A percentile compares a stretch with the other conserved stretches of the same genome.
phyloP scores from a whole-genome alignment of 2,329 filamentous ascomycete species.

The Tolypocladium sp. region DNA sequence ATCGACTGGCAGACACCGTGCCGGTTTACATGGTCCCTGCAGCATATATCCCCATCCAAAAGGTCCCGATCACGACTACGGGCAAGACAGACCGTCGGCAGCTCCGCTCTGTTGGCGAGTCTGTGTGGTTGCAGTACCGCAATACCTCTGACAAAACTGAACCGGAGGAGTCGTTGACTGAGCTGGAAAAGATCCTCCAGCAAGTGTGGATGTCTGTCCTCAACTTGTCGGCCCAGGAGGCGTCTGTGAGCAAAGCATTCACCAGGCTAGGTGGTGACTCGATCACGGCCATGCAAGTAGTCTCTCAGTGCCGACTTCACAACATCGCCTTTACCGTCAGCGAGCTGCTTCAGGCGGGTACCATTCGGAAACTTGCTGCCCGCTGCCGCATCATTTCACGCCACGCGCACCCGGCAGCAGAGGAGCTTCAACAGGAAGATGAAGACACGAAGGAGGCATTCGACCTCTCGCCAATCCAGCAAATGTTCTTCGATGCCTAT shows the following conservation, averaged over 20 bases:
- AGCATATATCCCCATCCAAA: conserved; percentile 5
- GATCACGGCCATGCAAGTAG: conserved; percentile 31
- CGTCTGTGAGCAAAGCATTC: conserved; percentile 23
- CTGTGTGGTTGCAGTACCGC: background rate
- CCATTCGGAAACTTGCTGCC: conserved; percentile 15
- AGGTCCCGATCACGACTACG: conserved; percentile 5
- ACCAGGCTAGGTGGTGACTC: conserved; percentile 33
- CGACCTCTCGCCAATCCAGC: conserved; percentile 32
- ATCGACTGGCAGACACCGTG: conserved; percentile 3
- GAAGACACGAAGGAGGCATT: conserved; percentile 21
- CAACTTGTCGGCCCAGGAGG: conserved; percentile 18
- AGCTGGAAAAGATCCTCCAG: conserved; percentile 2
- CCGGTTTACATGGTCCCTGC: conserved; percentile 10
- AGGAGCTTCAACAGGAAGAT: background rate
- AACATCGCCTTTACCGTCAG: conserved; percentile 19
- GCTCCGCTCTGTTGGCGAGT: conserved; percentile 4
- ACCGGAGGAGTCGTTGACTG: background rate
- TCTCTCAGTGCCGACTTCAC: conserved; percentile 25
- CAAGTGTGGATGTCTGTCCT: conserved; percentile 31
- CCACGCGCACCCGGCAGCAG: background rate
- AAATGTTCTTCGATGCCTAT: conserved; percentile 29
- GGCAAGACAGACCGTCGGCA: conserved; percentile 9
- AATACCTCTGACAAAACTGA: background rate
- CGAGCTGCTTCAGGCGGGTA: conserved; percentile 20
- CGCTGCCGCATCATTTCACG: background rate